Conservation (phyloP, 495 filamentous ascomycete species). For the Neurospora discreta region DNA sequence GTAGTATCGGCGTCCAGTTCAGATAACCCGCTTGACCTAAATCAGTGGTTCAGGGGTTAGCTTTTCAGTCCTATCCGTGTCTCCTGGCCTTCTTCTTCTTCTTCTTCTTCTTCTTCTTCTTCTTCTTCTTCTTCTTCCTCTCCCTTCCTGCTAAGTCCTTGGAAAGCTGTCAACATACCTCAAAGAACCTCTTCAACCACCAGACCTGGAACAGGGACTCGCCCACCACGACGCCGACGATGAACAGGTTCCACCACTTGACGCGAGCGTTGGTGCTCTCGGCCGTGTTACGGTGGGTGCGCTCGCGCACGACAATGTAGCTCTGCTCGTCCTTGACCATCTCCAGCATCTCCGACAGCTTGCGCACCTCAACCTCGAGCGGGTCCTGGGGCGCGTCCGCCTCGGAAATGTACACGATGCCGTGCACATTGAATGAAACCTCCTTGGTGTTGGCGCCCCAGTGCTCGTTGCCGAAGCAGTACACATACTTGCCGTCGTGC, state of each 20-base stretch:
- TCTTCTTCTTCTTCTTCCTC: not conserved
- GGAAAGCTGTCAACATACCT: constrained; percentile 43
- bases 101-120: not conserved
- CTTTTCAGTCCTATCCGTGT: constrained; percentile 1
- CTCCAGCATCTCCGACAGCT: constrained; percentile 71
- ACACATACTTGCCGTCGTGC: constrained; percentile 77
- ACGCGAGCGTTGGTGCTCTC: constrained; percentile 95
- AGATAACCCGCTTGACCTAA: constrained; percentile 29
- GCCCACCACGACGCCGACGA: constrained; percentile 77
- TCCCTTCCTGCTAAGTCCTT: not conserved
- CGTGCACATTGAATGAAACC: constrained; percentile 97
- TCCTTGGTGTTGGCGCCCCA: constrained; percentile 89
- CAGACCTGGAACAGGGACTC: constrained; percentile 97
- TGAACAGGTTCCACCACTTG: constrained; percentile 99
- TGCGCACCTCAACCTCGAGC: constrained; percentile 81
- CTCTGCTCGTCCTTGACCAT: constrained; percentile 96
- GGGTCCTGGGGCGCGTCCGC: constrained; percentile 75
- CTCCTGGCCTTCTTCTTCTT: not conserved
- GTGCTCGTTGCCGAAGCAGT: constrained; percentile 99
- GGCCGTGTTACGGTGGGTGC: constrained; percentile 93
- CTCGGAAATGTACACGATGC: constrained; percentile 94
- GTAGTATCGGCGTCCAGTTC: not conserved
- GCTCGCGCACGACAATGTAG: constrained; percentile 91
- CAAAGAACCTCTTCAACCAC: constrained; percentile 98
- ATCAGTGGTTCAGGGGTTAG: not conserved